phyloP scores from a whole-genome alignment of 2,329 filamentous ascomycete species.

The Xylariaceae sp. region DNA sequence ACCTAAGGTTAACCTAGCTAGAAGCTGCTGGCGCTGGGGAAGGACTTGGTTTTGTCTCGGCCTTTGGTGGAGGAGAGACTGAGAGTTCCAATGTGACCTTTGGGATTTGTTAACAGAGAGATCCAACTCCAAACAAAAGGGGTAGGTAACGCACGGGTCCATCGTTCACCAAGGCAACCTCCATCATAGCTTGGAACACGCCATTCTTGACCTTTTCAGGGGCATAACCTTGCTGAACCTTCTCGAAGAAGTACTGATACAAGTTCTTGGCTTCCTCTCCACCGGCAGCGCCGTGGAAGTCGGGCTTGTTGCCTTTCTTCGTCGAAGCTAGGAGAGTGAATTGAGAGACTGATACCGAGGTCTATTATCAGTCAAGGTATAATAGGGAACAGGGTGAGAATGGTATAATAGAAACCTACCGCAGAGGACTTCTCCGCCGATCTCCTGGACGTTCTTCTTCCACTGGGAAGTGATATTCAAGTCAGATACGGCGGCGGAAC shows the following conservation, averaged over 20 bases:
- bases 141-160: slow-evolving; percentile 48
- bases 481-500: slow-evolving; percentile 15
- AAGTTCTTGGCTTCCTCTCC: slow-evolving; percentile 72
- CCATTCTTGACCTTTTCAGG: slow-evolving; percentile 81
- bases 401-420: slow-evolving; percentile 48
- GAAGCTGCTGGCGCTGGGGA: slow-evolving; percentile 6
- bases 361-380: slow-evolving; percentile 6
- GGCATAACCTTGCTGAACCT: slow-evolving; percentile 66
- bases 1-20: neutral
- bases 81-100: slow-evolving; percentile 39
- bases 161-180: slow-evolving; percentile 88
- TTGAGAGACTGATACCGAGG: slow-evolving; percentile 67
- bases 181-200: slow-evolving; percentile 99
- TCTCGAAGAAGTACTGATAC: slow-evolving; percentile 77
- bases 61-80: slow-evolving; percentile 20
- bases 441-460: slow-evolving; percentile 85
- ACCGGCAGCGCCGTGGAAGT: slow-evolving; percentile 83
- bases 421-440: slow-evolving; percentile 88
- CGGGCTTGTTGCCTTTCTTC: slow-evolving; percentile 93
- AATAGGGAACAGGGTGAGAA: neutral
- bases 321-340: slow-evolving; percentile 90
- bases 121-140: neutral
- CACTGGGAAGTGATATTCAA: slow-evolving; percentile 50
- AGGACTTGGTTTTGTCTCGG: slow-evolving; percentile 15
- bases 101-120: slow-evolving; percentile 12